Conservation (phyloP, 2,329 filamentous ascomycete genomes). For the Rhynchosporium graminicola region DNA sequence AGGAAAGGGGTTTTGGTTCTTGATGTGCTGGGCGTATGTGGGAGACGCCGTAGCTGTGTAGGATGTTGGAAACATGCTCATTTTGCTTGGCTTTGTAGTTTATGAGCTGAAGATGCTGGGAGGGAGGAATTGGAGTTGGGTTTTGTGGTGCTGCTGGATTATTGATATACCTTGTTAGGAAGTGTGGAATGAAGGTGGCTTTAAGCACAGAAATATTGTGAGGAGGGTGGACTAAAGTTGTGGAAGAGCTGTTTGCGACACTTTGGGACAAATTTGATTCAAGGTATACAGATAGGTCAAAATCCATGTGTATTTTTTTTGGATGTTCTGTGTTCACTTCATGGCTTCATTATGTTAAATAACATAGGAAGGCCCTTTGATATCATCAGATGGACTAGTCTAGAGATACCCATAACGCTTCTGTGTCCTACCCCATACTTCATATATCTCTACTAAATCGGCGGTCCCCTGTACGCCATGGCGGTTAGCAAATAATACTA, state of each 20-base stretch:
- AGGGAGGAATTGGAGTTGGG: not conserved
- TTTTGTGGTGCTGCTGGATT: not conserved
- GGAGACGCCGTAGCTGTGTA: too few relatives aligned
- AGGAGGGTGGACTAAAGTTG: not conserved
- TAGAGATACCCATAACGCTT: too few relatives aligned
- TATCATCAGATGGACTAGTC: not conserved
- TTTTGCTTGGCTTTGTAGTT: not conserved
- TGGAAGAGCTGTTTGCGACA: not conserved
- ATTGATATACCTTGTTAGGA: not conserved
- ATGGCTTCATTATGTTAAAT: not conserved
- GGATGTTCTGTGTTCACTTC: not conserved
- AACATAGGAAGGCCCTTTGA: not conserved
- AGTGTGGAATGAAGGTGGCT: too few relatives aligned
- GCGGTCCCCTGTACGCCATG: conserved; percentile 36
- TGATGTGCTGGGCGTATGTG: too few relatives aligned
- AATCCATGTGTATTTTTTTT: not conserved
- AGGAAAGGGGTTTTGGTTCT: not conserved
- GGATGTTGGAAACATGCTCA: conserved; percentile 5
- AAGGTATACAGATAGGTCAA: not conserved
- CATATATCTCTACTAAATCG: conserved; percentile 25
- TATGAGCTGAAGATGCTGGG: too few relatives aligned
- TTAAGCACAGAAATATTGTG: too few relatives aligned
- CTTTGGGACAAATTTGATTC: not conserved
- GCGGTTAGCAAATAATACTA: too few relatives aligned
- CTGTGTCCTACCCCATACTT: too few relatives aligned